Evolutionary conservation across 805 yeast species (phyloP).

Genomic region (Candida qinlingensis): DNA sequence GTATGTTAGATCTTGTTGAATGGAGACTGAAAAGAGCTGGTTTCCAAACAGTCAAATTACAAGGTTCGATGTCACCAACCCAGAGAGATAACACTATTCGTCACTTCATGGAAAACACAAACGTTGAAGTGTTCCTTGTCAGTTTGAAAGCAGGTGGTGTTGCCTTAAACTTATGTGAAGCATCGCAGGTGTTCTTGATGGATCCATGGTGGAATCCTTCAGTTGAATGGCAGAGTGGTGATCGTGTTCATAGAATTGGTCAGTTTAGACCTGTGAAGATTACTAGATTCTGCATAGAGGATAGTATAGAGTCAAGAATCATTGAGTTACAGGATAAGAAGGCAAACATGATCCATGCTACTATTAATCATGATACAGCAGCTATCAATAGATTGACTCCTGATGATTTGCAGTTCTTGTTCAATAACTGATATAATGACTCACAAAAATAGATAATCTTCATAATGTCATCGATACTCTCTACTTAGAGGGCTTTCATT

Average conservation of each 20-base stretch:
- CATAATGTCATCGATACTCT: too few species aligned
- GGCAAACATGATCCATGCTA: slow-evolving; percentile 97
- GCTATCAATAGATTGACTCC: slow-evolving; percentile 89
- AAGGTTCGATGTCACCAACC: slow-evolving; percentile 95
- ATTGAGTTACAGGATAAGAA: slow-evolving; percentile 95
- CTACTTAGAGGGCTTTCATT: too few species aligned
- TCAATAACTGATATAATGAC: slow-evolving; percentile 56
- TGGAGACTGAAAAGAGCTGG: slow-evolving; percentile 96
- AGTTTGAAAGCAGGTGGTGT: slow-evolving; percentile 99
- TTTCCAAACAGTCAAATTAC: slow-evolving; percentile 86
- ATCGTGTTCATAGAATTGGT: slow-evolving; percentile 96
- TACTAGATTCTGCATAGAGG: slow-evolving; percentile 90
- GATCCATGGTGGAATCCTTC: slow-evolving; percentile 99
- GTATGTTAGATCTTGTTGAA: slow-evolving; percentile 92
- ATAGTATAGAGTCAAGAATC: slow-evolving; percentile 93
- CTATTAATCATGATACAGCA: slow-evolving; percentile 86
- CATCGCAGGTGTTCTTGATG: slow-evolving; percentile 90
- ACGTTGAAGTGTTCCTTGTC: slow-evolving; percentile 89
- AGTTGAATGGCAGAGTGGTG: slow-evolving; percentile 98
- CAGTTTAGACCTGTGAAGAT: slow-evolving; percentile 92
- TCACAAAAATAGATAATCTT: not conserved
- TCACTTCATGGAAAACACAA: slow-evolving; percentile 87
- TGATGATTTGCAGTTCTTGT: slow-evolving; percentile 90
- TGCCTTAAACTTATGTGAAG: slow-evolving; percentile 92
- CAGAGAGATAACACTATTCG: slow-evolving; percentile 90